Evolutionary conservation across 257 asterid genomes (phyloP).

Genomic region (Euphrasia confusa): DNA sequence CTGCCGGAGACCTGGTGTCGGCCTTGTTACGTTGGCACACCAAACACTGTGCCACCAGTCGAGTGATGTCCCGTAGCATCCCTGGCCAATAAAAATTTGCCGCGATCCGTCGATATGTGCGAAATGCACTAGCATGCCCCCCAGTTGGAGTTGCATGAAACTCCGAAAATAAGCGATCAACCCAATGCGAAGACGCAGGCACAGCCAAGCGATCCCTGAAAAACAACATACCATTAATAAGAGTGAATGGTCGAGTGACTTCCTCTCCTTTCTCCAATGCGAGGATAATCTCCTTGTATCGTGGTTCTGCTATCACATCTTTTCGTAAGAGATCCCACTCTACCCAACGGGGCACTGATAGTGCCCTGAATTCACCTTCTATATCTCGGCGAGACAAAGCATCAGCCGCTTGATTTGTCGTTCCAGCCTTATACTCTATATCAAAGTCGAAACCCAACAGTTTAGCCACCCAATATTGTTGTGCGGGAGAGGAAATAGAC

Average conservation of each 20-base stretch:
- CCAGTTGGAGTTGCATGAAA: not conserved
- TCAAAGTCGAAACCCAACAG: not conserved
- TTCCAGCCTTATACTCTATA: not conserved
- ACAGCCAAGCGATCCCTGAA: not conserved
- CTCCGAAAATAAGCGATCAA: not conserved
- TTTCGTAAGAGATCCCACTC: not conserved
- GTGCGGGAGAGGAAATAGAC: not conserved
- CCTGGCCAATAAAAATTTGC: too few relatives aligned
- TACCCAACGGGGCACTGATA: not conserved
- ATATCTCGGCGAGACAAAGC: slow-evolving; percentile 3
- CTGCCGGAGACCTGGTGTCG: not conserved
- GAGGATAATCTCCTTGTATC: not conserved
- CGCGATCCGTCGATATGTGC: not conserved
- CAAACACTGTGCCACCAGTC: too few relatives aligned
- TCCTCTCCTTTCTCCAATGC: too few relatives aligned
- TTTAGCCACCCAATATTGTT: not conserved
- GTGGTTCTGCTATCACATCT: not conserved
- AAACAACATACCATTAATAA: not conserved
- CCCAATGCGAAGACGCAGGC: not conserved
- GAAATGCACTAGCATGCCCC: not conserved
- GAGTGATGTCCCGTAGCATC: too few relatives aligned
- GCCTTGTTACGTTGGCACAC: too few relatives aligned
- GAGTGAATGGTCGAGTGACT: too few relatives aligned
- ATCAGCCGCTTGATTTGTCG: not conserved
- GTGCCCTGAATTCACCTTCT: too few relatives aligned